Base-by-base conservation (phyloP, 192 early-diverging fungal genomes). In the Podila epicladia region DNA sequence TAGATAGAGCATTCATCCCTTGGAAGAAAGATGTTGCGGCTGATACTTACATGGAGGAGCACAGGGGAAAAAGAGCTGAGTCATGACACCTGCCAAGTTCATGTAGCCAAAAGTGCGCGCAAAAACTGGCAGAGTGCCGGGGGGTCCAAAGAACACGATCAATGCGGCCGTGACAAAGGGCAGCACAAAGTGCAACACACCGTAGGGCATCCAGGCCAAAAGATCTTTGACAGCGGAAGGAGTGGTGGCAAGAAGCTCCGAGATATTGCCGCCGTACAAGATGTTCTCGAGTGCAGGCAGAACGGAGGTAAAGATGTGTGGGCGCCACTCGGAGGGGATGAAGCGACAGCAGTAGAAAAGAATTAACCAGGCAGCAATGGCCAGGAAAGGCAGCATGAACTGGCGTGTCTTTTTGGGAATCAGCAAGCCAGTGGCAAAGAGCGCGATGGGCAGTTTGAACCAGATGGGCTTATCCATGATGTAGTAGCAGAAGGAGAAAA, bases 101-200 rank as follows among this genome's bases (percentile, higher is more conserved):
- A 92, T 90, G 49, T 85, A 88, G 2, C 90, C 93, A 84, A 93
- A 92, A 0, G 88, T 85, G 26, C 84, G 71, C 9, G 84, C 85
- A 86, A 90, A 93, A 0, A 88, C 82, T 1, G 84, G 72, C 3
- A 89, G 71, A 12, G 85, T 75, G 1, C 85, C 82, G 2, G 87
- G 83, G 12, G 86, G 89, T 31, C 86, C 91, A 78, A 83, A 85
- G 65, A 74, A 77, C 67, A 85, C 80, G 6, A 92, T 69, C 26
- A 83, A 33, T 2, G 84, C 35, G 1, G 83, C 84, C 38, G 91
- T 87, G 35, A 91, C 63, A 49, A 89, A 86, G 12, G 92, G 92
- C n/a, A 90, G 85, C 3, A 88, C 79, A 78, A 89, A 94, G 64
- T 94, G 92, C 19, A 91, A 59, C n/a, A 94, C 82, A n/a, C 93